Evolutionary conservation across 2,329 filamentous ascomycete species (phyloP), one percentile per base, ranked within the genome.

Genomic region (Scolecobasidium constrictum): DNA sequence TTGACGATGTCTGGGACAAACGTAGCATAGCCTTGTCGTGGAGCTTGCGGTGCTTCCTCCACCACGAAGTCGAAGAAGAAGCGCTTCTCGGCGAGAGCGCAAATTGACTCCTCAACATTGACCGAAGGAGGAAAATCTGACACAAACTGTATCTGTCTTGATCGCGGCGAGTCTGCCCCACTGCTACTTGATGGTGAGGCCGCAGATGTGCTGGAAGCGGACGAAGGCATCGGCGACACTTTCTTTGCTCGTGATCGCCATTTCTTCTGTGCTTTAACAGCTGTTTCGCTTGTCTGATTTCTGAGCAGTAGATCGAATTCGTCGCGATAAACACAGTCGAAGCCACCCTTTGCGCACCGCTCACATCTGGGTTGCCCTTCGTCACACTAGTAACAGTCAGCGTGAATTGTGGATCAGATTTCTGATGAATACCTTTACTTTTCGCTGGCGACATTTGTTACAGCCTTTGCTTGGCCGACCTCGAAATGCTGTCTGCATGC

Each of bases 381-480:
- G 35, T 60, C 57, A 40, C 56, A 60, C 57, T 60, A 23, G 11
- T 26, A 22, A 17, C 28, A 26, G 42, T 40, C 15, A 40, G 15
- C 9, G 16, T 19, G 23, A 13, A 9, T 26, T 35, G 5, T 5
- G 9, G 3, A 16, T 19, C n/a, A 18, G 4, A 13, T 39, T 9
- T 20, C 9, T 35, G 33, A 15, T 12, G 50, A 51, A 40, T 42
- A 59, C 57, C 48, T 59, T 60, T 38, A 59, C 52, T 46, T 59
- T 60, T 16, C 56, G 52, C 42, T 53, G 47, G 46, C 57, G 50
- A 46, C 57, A 60, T 28, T 52, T 48, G 44, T 58, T 53, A 35
- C 56, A 60, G 20, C 57, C 56, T 51, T 58, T 60, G 47, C 57
- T 60, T 11, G 56, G 57, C 17, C 56, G 48, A 41, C 57, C 57